Evolutionary conservation across 2,329 filamentous ascomycete species (phyloP), one percentile per base, ranked within the genome.

Genomic region (Colletotrichum sp.): DNA sequence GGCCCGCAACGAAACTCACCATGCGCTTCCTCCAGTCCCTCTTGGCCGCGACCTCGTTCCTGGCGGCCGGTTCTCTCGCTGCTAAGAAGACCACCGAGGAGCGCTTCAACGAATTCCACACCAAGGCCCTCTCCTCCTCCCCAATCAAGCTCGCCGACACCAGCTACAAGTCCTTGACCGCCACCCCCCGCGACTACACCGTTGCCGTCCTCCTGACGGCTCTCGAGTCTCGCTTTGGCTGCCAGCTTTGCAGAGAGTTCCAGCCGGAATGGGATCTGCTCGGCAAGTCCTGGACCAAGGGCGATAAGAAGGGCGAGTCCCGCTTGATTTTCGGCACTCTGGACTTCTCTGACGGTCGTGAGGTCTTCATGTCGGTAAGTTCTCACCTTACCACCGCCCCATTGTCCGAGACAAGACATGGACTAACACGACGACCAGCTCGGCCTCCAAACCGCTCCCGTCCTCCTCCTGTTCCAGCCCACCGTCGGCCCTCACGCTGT

Each of bases 221-320:
- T 48, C 86, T 96, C 81, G 96, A 98, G 79, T 82, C 92, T 36
- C 92, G 95, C 75, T 98, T 95, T 83, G 95, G 94, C 76, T 99
- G 97, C 84, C 89, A 93, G 79, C 89, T 99, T 65, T 99, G 97
- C 85, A 91, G 92, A 68, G 95, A 98, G 69, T 98, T 99, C 84
- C 95, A 98, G 84, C 94, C 96, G 2, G 97, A 99, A 86, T 99
- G 96, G 94, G 95, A 98, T 71, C 85, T 99, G 70, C 87, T 99
- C 71, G 92, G 92, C 70, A 95, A 92, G 85, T 97, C 95, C 86
- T 99, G 97, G 97, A 89, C 90, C 77, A 95, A 94, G 84, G 96
- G 95, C 9, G 95, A 98, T 85, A 95, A 94, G 87, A 88, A 91
- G 75, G 93, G 89, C 69, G 90, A 95, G 79, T 94, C 93, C 32